These are phyloP conservation scores for Logfia minima DNA, from an alignment of 129 eudicot genomes.

Conservation along the genomic window DNA sequence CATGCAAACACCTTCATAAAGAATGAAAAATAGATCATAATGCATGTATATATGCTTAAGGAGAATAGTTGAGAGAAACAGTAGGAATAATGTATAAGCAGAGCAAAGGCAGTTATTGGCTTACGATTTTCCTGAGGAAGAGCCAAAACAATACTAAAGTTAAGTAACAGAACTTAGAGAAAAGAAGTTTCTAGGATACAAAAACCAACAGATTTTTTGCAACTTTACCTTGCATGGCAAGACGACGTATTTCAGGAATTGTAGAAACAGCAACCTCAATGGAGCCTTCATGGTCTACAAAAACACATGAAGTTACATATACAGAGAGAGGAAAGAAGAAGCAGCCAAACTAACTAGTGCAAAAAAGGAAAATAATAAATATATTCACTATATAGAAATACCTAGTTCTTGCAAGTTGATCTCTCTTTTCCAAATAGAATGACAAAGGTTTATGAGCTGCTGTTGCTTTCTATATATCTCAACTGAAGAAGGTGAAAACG, in stretches of 20 bases:
- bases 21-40: constrained; percentile 17
- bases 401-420: constrained; percentile 37
- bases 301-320: constrained; percentile 2
- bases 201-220: neutral
- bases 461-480: constrained; percentile 50
- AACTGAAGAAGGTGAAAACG: constrained; percentile 61
- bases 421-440: constrained; percentile 55
- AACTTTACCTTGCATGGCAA: constrained; percentile 68
- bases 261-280: constrained; percentile 52
- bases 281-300: constrained; percentile 36
- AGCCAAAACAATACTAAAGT: neutral
- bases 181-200: neutral
- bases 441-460: constrained; percentile 51
- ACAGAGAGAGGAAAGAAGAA: neutral
- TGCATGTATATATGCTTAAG: neutral
- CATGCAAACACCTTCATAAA: constrained; percentile 68
- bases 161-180: neutral
- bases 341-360: neutral
- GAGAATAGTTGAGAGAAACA: constrained; percentile 9
- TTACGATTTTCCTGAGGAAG: neutral
- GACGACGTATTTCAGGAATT: constrained; percentile 59
- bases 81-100: neutral
- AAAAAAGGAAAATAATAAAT: neutral
- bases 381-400: constrained; percentile 18
- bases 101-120: neutral